Percentiles rank a stretch among this genome's conserved stretches.
These are phyloP conservation scores for Debaryomyces sp. DNA, from an alignment of 1,139 yeast species.

Conservation along the genomic window DNA sequence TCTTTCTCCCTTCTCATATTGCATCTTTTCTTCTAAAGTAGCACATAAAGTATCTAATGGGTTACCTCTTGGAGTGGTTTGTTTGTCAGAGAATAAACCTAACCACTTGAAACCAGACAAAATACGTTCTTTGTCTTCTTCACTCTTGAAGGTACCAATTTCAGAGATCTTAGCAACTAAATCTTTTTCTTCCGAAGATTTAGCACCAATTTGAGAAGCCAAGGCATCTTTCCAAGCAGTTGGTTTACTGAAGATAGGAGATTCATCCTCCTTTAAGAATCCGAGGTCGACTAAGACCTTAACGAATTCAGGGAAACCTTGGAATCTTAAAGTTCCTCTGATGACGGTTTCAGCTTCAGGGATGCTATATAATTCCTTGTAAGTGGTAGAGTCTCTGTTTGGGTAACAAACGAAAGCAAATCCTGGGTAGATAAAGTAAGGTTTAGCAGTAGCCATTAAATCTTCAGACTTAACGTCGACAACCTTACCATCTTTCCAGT, in stretches of 20 bases:
- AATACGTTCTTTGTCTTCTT: slow-evolving; percentile 83
- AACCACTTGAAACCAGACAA: slow-evolving; percentile 91
- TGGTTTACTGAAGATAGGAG: slow-evolving; percentile 57
- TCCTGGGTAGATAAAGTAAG: slow-evolving; percentile 95
- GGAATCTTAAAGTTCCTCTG: slow-evolving; percentile 96
- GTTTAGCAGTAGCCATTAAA: slow-evolving; percentile 93
- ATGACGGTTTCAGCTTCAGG: slow-evolving; percentile 98
- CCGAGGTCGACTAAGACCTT: slow-evolving; percentile 95
- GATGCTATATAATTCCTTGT: slow-evolving; percentile 86
- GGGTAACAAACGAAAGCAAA: slow-evolving; percentile 95
- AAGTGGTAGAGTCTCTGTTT: slow-evolving; percentile 95
- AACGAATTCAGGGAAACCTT: slow-evolving; percentile 98
- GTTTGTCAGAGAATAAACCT: slow-evolving; percentile 79
- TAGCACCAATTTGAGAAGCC: slow-evolving; percentile 72
- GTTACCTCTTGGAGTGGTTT: slow-evolving; percentile 86
- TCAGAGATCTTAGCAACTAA: slow-evolving; percentile 73
- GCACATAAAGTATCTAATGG: slow-evolving; percentile 97
- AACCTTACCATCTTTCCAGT: slow-evolving; percentile 82
- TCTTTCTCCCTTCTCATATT: slow-evolving; percentile 93
- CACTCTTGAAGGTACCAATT: slow-evolving; percentile 79
- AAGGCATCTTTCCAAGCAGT: slow-evolving; percentile 89
- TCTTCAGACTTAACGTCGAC: slow-evolving; percentile 84
- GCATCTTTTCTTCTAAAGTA: slow-evolving; percentile 93
- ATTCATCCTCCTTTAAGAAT: slow-evolving; percentile 77
- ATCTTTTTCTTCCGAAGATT: slow-evolving; percentile 70